Base-by-base conservation (phyloP, 2,329 filamentous ascomycete species). In the Pseudogymnoascus sp. region DNA sequence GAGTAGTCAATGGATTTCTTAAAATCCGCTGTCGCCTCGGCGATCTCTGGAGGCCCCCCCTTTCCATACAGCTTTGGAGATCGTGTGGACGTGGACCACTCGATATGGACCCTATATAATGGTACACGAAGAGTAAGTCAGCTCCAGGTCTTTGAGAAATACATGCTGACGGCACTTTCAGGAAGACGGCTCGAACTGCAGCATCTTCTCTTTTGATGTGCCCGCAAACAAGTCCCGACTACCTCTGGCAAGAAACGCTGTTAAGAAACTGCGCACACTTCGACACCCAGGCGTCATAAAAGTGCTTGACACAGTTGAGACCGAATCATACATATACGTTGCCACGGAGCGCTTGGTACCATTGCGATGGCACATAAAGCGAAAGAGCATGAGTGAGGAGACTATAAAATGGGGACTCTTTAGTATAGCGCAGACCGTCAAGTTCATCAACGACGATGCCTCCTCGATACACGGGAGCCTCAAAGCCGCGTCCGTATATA, bases 321-420 rank as follows among this genome's bases (percentile, higher is more conserved):
- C 92, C 71, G 94, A 99, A 67, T 85, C 90, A 25, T 93, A 94
- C 72, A 94, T 99, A 66, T 97, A 97, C 74, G 92, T 99, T 73
- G 92, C 94, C 62, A 97, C 92, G 23, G 94, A 99, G 78, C 85
- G 92, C 67, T 80, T 99, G 8, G 86, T 87, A 11, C 94, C 94
- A 2, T 78, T 99, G 60, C 85, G 87, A 68, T 97, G 94, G 94
- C 88, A 95, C 70, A 87, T 95, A 55, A 91, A 89, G 77, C 82
- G 93, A 68, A 92, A 91, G 78, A 94, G 90, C 72, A 75, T 97
- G 65, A 92, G 86, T 64, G 87, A 91, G 41, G 94, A 97, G 78
- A 97, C 93, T 1, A 85, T 94, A 58, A 99, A 97, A 84, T 99
- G 94, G 94, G 94, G 94, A 0, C 76, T 99, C 41, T 90, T 91